phyloP scores from a whole-genome alignment of 2,329 filamentous ascomycete species.

The Colletotrichum sp. region DNA sequence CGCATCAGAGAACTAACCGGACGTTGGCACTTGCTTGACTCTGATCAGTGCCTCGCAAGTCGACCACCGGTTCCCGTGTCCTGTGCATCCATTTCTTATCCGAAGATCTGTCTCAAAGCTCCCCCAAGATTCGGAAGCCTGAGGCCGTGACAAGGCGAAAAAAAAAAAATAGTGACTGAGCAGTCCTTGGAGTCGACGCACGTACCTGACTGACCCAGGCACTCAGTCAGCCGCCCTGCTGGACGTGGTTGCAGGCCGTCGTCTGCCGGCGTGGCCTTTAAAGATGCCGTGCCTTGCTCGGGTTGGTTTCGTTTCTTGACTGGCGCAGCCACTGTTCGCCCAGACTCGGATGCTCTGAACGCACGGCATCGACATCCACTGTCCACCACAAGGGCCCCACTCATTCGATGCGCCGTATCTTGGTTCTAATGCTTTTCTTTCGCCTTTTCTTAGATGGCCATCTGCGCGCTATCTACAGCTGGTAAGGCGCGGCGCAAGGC shows the following conservation, averaged over 20 bases:
- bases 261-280: neutral
- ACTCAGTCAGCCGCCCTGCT: neutral
- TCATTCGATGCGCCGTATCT: neutral
- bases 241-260: neutral
- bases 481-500: neutral
- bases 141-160: neutral
- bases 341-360: neutral
- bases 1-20: neutral
- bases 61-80: neutral
- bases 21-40: neutral
- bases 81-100: neutral
- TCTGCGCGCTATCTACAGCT: neutral
- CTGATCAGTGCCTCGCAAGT: neutral
- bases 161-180: neutral
- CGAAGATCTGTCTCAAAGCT: neutral
- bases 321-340: slow-evolving; percentile 1
- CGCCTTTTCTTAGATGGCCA: slow-evolving; percentile 27
- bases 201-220: neutral
- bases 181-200: neutral
- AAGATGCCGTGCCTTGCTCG: neutral
- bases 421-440: slow-evolving; percentile 27
- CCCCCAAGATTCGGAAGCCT: neutral
- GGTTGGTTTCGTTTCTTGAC: slow-evolving; percentile 7
- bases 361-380: neutral
- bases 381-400: neutral